A percentile compares a stretch with the other conserved stretches of the same genome.
Evolutionary conservation across 192 early-diverging fungal genomes (phyloP).

Genomic region (Coemansia sp.): DNA sequence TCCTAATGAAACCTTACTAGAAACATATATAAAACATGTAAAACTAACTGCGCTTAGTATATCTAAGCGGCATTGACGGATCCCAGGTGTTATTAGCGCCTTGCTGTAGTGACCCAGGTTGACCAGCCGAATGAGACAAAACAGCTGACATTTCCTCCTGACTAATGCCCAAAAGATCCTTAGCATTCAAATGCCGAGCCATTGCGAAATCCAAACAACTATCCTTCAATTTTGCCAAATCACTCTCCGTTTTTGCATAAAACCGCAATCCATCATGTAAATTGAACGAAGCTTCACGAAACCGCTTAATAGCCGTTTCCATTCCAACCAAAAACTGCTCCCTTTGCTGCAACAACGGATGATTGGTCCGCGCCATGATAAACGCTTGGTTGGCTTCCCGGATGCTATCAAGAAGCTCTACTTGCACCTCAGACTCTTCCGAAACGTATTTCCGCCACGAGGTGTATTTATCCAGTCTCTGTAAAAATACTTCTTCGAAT

Average conservation of each 20-base stretch:
- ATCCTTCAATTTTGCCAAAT: constrained; percentile 60
- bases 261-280: constrained; percentile 76
- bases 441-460: constrained; percentile 59
- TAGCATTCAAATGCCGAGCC: constrained; percentile 66
- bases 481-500: constrained; percentile 74
- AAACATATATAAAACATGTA: neutral
- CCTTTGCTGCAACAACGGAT: constrained; percentile 61
- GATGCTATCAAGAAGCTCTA: constrained; percentile 60
- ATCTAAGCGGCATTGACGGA: neutral
- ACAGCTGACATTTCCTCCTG: constrained; percentile 28
- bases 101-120: neutral
- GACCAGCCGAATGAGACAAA: constrained; percentile 23
- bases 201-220: constrained; percentile 72
- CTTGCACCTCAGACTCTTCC: constrained; percentile 64
- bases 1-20: no score
- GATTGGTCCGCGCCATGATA: constrained; percentile 61
- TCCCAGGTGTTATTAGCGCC: neutral
- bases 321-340: constrained; percentile 77
- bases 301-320: constrained; percentile 73
- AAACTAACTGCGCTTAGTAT: neutral
- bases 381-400: constrained; percentile 67
- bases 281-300: constrained; percentile 71
- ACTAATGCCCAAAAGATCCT: constrained; percentile 48
- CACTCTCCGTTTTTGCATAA: constrained; percentile 67
- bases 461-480: constrained; percentile 72